Conservation (phyloP, 257 asterid species). For the Capsicum rhomboideum region DNA sequence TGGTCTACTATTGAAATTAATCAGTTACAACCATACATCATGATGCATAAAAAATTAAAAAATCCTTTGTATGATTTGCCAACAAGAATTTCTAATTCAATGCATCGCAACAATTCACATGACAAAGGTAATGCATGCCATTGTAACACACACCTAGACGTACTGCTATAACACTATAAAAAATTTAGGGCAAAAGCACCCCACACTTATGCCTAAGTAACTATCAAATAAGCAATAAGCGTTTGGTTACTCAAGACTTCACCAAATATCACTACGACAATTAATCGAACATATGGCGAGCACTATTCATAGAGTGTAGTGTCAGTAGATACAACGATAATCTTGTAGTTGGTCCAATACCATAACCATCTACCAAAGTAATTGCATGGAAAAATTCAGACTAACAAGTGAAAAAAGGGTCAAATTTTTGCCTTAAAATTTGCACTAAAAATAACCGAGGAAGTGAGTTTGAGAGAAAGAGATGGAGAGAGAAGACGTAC, state of each 20-base stretch:
- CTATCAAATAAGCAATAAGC: no score
- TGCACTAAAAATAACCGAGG: background rate
- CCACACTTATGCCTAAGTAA: no score
- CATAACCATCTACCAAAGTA: background rate
- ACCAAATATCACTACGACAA: background rate
- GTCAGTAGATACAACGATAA: background rate
- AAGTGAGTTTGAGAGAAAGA: background rate
- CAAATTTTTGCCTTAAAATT: background rate
- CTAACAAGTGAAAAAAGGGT: background rate
- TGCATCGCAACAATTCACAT: background rate
- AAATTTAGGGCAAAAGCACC: no score
- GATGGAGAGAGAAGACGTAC: background rate
- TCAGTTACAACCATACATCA: background rate
- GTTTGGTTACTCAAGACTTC: no score
- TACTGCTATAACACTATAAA: no score
- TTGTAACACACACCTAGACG: background rate
- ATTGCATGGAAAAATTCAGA: background rate
- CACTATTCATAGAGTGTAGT: background rate
- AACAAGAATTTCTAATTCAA: background rate
- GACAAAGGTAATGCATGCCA: background rate
- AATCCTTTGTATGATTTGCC: background rate
- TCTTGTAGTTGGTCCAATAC: background rate
- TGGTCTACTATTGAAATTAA: background rate
- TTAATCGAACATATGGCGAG: background rate
- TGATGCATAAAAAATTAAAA: background rate